phyloP scores from a whole-genome alignment of 2,329 filamentous ascomycete species.

The Pochonia chlamydosporia region DNA sequence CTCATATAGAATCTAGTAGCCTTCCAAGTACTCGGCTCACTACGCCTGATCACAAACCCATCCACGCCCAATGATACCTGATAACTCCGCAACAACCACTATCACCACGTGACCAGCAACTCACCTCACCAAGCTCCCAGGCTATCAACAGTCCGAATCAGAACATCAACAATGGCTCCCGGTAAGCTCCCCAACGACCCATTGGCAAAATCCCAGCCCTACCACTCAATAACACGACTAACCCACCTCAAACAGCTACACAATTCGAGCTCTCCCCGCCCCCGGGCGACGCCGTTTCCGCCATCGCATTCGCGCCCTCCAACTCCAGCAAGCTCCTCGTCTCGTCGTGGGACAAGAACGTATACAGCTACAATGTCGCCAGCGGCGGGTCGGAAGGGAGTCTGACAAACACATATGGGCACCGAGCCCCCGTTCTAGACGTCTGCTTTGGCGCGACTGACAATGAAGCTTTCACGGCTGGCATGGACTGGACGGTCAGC shows the following conservation, averaged over 20 bases:
- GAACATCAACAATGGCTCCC: constrained; percentile 31
- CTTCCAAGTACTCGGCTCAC: no score
- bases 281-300: constrained; percentile 81
- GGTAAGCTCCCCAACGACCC: constrained; percentile 21
- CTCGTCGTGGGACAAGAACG: constrained; percentile 88
- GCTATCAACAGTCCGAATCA: neutral
- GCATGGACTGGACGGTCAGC: constrained; percentile 81
- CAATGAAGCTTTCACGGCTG: constrained; percentile 77
- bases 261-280: constrained; percentile 81
- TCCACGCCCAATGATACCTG: no score
- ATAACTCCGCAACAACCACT: no score
- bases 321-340: constrained; percentile 76
- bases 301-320: constrained; percentile 76
- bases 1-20: no score
- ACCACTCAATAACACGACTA: neutral
- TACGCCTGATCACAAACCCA: no score
- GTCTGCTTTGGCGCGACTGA: constrained; percentile 84
- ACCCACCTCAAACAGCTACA: constrained; percentile 39
- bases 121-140: neutral
- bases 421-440: constrained; percentile 81
- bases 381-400: constrained; percentile 47
- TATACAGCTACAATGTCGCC: constrained; percentile 80
- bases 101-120: constrained; percentile 29
- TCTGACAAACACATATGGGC: constrained; percentile 68
- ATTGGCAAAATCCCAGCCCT: neutral